Base-by-base conservation (phyloP, 148 eudicot species). In the Chenopodium suecicum region DNA sequence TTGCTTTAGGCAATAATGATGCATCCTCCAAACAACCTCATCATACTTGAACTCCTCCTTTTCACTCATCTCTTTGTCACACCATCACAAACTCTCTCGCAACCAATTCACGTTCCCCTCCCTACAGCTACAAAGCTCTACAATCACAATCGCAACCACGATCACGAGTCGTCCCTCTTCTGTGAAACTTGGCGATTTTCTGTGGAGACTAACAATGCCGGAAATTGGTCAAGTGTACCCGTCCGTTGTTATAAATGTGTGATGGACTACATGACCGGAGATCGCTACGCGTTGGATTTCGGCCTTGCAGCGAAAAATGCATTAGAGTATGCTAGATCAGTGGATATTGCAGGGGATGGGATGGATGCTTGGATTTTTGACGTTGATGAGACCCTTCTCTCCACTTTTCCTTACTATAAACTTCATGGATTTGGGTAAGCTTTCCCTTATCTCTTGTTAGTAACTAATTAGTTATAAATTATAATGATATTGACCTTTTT, bases 181-280 rank as follows among this genome's bases (percentile, higher is more conserved):
- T 95, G 97, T 82, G 92, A 88, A 64, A 91, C 93, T 86, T 95
- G 98, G 98, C 80, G 89, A 74, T 93, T 86, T 79, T 75, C 94
- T 5, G 89, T 91, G 25, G 98, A 95, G 83, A 90, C 95, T 1
- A 91, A 91, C 52, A 88, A 89, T 68, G 94, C 89, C 74, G 91
- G 90, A 0, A 10, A 12, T 11, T 93, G 97, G 97, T 13, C 48
- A 0, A 80, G 48, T 27, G 76, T 95, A 31, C 98, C 96, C 5
- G 34, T 60, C 34, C 88, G 85, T 4, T 95, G 98, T 65, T 44
- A 19, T 1, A 73, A 37, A 8, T 92, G 71, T 80, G 93, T 95
- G 70, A 62, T 82, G 80, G 83, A 83, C 9, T 94, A 93, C 79
- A 79, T 91, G 76, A 88, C 81, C 47, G 91, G 93, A 1, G 88